Conservation (phyloP, 2,329 filamentous ascomycete genomes). For the Epichloe festucae region DNA sequence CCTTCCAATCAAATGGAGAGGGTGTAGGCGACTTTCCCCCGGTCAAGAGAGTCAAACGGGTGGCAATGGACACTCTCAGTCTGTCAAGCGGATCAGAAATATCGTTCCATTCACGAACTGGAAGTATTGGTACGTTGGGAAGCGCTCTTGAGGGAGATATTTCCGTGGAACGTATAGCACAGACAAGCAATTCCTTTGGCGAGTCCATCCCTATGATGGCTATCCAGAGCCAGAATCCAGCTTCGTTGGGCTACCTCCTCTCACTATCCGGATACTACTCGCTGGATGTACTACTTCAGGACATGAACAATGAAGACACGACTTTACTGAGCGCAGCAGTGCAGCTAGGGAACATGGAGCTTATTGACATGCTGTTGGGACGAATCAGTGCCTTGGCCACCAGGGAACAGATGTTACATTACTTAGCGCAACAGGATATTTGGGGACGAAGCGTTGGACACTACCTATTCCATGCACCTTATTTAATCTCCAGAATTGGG, state of each 20-base stretch:
- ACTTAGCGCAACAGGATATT: conserved; percentile 64
- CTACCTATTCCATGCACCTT: conserved; percentile 85
- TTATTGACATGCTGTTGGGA: conserved; percentile 64
- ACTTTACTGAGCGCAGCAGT: conserved; percentile 83
- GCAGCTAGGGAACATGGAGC: conserved; percentile 62
- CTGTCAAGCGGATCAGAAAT: conserved; percentile 75
- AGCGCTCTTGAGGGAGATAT: conserved; percentile 74
- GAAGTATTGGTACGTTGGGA: conserved; percentile 60
- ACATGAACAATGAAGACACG: conserved; percentile 80
- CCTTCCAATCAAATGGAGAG: conserved; percentile 54
- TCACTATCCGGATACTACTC: conserved; percentile 67
- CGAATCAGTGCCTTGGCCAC: conserved; percentile 49
- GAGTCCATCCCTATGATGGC: conserved; percentile 87
- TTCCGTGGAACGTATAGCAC: conserved; percentile 64
- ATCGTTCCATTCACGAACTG: conserved; percentile 69
- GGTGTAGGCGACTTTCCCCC: conserved; percentile 24
- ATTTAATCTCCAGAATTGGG: conserved; percentile 65
- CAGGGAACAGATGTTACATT: conserved; percentile 45
- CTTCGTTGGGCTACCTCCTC: conserved; percentile 67
- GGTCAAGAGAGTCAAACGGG: conserved; percentile 53
- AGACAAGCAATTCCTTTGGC: conserved; percentile 56
- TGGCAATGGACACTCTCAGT: conserved; percentile 82
- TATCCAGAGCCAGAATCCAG: conserved; percentile 56
- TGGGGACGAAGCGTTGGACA: conserved; percentile 87
- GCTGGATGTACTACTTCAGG: conserved; percentile 56